Evolutionary conservation across 352 stramenopile species (phyloP).

Genomic region (Hyaloperonospora brassicae): DNA sequence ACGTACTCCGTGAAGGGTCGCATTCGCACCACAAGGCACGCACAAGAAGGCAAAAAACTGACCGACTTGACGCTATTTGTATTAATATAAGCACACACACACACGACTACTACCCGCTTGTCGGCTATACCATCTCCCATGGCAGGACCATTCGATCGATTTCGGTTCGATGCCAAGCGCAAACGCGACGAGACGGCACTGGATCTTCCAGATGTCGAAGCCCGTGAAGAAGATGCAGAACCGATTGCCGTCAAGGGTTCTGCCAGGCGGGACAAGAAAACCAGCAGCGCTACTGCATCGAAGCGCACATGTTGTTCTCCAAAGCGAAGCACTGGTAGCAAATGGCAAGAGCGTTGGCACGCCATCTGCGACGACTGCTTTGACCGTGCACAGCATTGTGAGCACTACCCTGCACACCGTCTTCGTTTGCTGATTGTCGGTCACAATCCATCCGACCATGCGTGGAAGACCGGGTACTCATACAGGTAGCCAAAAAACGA

Average conservation of each 20-base stretch:
- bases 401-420: conserved; percentile 50
- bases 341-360: conserved; percentile 83
- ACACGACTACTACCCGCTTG: not conserved
- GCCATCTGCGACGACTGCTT: conserved; percentile 72
- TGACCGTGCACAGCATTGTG: conserved; percentile 34
- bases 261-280: conserved; percentile 1
- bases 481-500: conserved; percentile 34
- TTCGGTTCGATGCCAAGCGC: conserved; percentile 55
- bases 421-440: conserved; percentile 81
- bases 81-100: not conserved
- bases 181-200: conserved; percentile 9
- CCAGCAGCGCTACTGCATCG: conserved; percentile 8
- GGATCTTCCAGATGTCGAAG: not conserved
- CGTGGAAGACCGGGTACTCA: conserved; percentile 67
- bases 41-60: no score
- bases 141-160: conserved; percentile 43
- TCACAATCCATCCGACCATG: conserved; percentile 86
- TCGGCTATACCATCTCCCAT: conserved; percentile 6
- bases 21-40: no score
- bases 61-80: no score
- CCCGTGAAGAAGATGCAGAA: not conserved
- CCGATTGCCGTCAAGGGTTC: not conserved
- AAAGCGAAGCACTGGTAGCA: conserved; percentile 10
- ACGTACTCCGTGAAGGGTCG: no score
- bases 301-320: not conserved